Evolutionary conservation across 176 grass and related monocot genomes (phyloP).

Genomic region (Thalia dealbata): DNA sequence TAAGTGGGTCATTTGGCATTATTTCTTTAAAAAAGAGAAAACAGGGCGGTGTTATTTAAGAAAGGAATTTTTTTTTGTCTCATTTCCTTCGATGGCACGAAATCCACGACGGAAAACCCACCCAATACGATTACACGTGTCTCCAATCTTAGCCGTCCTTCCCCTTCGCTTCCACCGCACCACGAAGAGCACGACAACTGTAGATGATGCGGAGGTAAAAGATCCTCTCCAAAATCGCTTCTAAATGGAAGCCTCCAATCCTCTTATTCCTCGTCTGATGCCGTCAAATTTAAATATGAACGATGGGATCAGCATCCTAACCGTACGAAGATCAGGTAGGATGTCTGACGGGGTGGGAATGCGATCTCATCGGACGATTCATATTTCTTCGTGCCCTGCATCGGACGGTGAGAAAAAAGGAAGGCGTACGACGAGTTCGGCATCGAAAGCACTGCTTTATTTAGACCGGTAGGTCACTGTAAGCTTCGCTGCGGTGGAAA

Average conservation of each 20-base stretch:
- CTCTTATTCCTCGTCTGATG: neutral
- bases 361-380: neutral
- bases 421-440: neutral
- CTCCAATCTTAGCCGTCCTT: too few relatives aligned
- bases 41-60: too few relatives aligned
- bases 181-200: too few relatives aligned
- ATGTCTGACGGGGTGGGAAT: neutral
- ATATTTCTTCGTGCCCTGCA: neutral
- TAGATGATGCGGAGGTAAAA: too few relatives aligned
- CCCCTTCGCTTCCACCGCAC: too few relatives aligned
- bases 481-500: neutral
- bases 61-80: too few relatives aligned
- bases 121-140: too few relatives aligned
- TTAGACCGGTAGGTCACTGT: neutral
- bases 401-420: neutral
- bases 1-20: too few relatives aligned
- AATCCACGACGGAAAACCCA: too few relatives aligned
- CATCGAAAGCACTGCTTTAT: neutral
- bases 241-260: neutral
- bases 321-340: neutral
- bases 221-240: neutral
- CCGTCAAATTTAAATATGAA: neutral
- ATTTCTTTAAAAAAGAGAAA: too few relatives aligned
- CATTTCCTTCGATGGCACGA: too few relatives aligned
- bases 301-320: neutral